Evolutionary conservation across 768 basidiomycete genomes (phyloP), one percentile per base, ranked within the genome.

Genomic region (Cystobasidiopsis lactophilus): DNA sequence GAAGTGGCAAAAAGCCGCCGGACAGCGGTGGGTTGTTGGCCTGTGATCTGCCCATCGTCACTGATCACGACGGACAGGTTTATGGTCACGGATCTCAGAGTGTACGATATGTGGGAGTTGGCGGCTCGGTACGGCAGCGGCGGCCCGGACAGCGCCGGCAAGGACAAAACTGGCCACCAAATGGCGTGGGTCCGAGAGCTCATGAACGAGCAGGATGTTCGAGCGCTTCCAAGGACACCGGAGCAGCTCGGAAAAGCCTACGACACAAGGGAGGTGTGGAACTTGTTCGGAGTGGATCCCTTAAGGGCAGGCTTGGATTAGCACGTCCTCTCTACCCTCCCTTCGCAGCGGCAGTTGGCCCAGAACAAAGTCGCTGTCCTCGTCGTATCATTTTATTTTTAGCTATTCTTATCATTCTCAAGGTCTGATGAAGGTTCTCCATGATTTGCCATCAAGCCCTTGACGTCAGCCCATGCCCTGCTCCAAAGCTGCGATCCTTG

Each of bases 21-120:
- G 75, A 0, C 69, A 76, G 59, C 69, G 76, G 5, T 77, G 75
- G 75, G 59, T 77, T 3, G 27, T 43, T 9, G 50, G 29, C 27
- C 14, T 3, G 30, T 26, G 33, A 26, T 11, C 27, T 31, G 3
- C 40, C 35, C 10, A 27, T 3, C 9, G 21, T 4, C 29, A 39
- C 14, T 35, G 9, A n/a, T 23, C 40, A 9, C 40, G 31, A 21
- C 19, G 24, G 18, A 37, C 49, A 51, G 2, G 29, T 49, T 40
- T 49, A 54, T 3, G 16, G 29, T 30, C 41, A 55, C 57, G 19
- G 63, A 65, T 50, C 50, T 60, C 1, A 41, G 58, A 10, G 57
- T 63, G 19, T 76, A 77, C 59, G 77, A 79, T 62, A 79, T 77
- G 77, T 79, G 76, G 76, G 75, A 78, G 58, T 66, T 78, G 3